Conservation (phyloP, 2,329 filamentous ascomycete genomes). For the Trichophyton simii region DNA sequence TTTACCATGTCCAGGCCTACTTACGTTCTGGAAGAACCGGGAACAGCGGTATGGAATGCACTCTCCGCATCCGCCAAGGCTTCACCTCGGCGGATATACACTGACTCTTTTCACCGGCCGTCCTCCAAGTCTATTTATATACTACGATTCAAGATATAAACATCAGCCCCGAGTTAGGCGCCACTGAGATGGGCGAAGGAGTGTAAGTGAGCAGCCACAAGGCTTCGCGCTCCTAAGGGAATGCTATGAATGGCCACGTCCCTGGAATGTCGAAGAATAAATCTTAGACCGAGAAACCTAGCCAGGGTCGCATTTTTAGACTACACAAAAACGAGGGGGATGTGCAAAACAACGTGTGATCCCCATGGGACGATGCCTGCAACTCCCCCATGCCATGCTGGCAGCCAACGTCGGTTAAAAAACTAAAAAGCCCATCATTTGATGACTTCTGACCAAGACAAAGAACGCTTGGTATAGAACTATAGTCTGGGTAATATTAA, state of each 20-base stretch:
- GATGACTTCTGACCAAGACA: not conserved
- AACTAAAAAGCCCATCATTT: not conserved
- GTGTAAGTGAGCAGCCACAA: too few species aligned
- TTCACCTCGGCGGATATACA: too few species aligned
- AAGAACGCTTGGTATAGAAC: not conserved
- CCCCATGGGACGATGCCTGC: not conserved
- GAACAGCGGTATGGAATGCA: not conserved
- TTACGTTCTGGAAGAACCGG: not conserved
- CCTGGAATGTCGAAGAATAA: too few species aligned
- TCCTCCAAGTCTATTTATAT: too few species aligned
- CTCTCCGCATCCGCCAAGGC: not conserved
- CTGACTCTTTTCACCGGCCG: too few species aligned
- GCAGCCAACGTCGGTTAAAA: not conserved
- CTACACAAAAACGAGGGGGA: not conserved
- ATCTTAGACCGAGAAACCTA: not conserved
- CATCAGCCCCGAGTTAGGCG: too few species aligned
- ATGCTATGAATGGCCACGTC: too few species aligned
- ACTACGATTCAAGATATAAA: too few species aligned
- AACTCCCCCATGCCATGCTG: not conserved
- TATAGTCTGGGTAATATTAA: not conserved
- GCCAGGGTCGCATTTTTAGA: not conserved
- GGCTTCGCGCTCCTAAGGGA: too few species aligned
- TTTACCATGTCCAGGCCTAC: not conserved
- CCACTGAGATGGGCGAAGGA: too few species aligned
- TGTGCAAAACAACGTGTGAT: not conserved